Conservation (phyloP, 371 early-diverging fungal species). For the Amoeboradix gromovi region DNA sequence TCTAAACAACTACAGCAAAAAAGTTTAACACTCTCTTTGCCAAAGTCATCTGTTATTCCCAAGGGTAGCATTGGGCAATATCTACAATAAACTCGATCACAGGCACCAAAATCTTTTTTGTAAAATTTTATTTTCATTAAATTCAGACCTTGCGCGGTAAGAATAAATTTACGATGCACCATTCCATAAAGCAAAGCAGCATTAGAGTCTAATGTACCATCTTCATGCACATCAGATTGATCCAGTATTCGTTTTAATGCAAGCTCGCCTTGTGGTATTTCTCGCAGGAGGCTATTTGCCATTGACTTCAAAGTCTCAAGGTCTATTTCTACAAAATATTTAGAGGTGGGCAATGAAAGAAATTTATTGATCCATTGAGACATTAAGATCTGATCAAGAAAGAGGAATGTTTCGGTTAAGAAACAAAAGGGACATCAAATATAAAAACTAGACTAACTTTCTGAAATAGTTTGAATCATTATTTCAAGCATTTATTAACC, state of each 20-base stretch:
- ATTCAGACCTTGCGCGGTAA: constrained; percentile 51
- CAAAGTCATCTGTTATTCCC: constrained; percentile 51
- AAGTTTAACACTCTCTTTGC: constrained; percentile 21
- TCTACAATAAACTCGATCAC: constrained; percentile 70
- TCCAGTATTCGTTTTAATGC: not conserved
- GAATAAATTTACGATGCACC: constrained; percentile 69
- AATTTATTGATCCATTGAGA: not conserved
- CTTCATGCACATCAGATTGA: not conserved
- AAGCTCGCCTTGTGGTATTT: not conserved
- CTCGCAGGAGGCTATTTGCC: not conserved
- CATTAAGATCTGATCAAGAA: too few species aligned
- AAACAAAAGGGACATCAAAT: too few species aligned
- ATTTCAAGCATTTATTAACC: too few species aligned
- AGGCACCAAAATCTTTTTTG: constrained; percentile 67
- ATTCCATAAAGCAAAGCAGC: constrained; percentile 49
- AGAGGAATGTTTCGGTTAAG: not conserved
- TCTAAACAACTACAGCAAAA: not conserved
- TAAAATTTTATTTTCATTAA: constrained; percentile 37
- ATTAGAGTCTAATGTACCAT: constrained; percentile 12
- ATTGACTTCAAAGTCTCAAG: not conserved
- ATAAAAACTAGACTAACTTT: too few species aligned
- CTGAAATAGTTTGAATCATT: too few species aligned
- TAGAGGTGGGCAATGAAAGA: not conserved
- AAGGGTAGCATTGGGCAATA: constrained; percentile 45
- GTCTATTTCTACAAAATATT: not conserved